phyloP scores from a whole-genome alignment of 148 eudicot species.

The Salicornia ramosissima region DNA sequence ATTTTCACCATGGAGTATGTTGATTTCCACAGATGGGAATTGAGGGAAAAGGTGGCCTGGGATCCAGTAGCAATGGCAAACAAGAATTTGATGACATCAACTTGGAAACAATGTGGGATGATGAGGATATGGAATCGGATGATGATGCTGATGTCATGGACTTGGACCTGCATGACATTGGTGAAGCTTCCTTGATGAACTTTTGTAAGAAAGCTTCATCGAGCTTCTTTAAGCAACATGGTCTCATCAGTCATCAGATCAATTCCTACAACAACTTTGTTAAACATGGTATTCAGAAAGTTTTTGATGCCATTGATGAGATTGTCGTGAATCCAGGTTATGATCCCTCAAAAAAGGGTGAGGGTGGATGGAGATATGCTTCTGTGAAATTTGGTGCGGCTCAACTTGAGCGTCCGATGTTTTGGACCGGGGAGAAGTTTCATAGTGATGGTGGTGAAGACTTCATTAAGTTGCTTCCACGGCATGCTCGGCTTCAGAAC shows the following conservation, averaged over 20 bases:
- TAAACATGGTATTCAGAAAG: slow-evolving; percentile 52
- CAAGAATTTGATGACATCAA: slow-evolving; percentile 31
- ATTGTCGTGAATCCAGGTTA: slow-evolving; percentile 65
- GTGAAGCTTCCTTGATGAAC: slow-evolving; percentile 39
- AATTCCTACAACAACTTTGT: slow-evolving; percentile 81
- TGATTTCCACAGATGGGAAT: slow-evolving; percentile 26
- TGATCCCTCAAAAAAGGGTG: slow-evolving; percentile 84
- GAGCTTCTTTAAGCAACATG: slow-evolving; percentile 67
- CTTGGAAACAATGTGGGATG: slow-evolving; percentile 38
- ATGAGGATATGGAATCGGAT: slow-evolving; percentile 35
- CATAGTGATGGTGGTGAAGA: slow-evolving; percentile 50
- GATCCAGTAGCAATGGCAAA: slow-evolving; percentile 42
- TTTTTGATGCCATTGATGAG: slow-evolving; percentile 65
- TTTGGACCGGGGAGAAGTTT: slow-evolving; percentile 71
- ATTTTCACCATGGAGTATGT: background rate
- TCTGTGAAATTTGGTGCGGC: slow-evolving; percentile 68
- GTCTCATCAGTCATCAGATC: slow-evolving; percentile 83
- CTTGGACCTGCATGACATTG: slow-evolving; percentile 38
- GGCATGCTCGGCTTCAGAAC: slow-evolving; percentile 89
- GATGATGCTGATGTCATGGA: slow-evolving; percentile 41
- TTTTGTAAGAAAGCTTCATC: slow-evolving; percentile 69
- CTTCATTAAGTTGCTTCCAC: slow-evolving; percentile 51
- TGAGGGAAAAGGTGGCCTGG: slow-evolving; percentile 41
- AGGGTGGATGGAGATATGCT: slow-evolving; percentile 66
- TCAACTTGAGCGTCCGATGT: slow-evolving; percentile 63